A percentile compares a stretch with the other conserved stretches of the same genome.
phyloP scores from a whole-genome alignment of 73 alveolate species.

The Blepharisma japonicum region DNA sequence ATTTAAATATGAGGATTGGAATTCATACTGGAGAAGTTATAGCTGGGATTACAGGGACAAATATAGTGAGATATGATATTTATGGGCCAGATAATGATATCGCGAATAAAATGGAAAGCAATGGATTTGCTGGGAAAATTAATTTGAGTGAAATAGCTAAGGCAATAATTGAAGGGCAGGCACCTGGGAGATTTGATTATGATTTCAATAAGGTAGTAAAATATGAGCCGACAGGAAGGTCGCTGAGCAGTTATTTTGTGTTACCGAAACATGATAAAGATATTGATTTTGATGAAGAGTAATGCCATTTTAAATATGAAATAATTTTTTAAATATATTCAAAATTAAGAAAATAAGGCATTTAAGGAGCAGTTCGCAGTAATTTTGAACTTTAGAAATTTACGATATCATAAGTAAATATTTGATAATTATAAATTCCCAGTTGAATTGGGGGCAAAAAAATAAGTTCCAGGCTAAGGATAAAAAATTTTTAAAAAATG shows the following conservation, averaged over 20 bases:
- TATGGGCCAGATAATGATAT: constrained; percentile 58
- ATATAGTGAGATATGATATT: constrained; percentile 54
- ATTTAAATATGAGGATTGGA: constrained; percentile 90
- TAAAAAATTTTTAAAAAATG: too few relatives aligned
- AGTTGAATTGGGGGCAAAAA: too few relatives aligned
- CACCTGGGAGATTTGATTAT: constrained; percentile 26
- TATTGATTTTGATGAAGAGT: neutral
- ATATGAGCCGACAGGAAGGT: neutral
- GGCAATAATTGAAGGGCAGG: constrained; percentile 34
- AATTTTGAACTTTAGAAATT: too few relatives aligned
- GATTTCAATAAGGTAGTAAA: neutral
- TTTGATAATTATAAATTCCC: too few relatives aligned
- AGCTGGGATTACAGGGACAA: constrained; percentile 59
- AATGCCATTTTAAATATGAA: neutral
- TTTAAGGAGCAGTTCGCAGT: too few relatives aligned
- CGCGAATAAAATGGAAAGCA: constrained; percentile 62
- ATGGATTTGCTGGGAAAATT: constrained; percentile 51
- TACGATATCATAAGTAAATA: too few relatives aligned
- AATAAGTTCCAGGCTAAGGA: too few relatives aligned
- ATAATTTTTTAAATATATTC: too few relatives aligned
- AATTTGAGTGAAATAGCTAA: constrained; percentile 39
- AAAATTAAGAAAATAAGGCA: too few relatives aligned
- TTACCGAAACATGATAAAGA: neutral
- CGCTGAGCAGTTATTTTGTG: neutral
- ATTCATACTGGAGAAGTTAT: constrained; percentile 77